These are phyloP conservation scores for Lojkania enalia DNA, from an alignment of 2,329 filamentous ascomycete species.

Conservation along the genomic window DNA sequence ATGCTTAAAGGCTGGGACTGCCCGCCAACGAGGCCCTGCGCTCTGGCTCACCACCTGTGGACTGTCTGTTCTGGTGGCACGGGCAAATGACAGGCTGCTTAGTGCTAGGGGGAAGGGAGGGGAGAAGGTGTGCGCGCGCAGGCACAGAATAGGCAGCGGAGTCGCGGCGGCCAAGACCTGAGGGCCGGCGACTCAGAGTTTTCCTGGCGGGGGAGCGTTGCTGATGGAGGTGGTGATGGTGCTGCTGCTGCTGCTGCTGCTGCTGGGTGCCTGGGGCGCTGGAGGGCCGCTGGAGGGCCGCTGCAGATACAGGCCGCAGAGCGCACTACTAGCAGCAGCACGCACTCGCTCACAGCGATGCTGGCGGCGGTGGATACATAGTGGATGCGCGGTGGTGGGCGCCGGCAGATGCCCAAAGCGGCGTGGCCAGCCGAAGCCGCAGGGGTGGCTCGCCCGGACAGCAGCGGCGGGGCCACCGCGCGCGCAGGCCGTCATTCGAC, in stretches of 20 bases:
- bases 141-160: background rate
- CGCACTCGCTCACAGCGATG: background rate
- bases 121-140: background rate
- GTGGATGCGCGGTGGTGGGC: background rate
- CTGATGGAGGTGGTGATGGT: background rate
- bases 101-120: background rate
- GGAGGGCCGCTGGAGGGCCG: too few relatives aligned
- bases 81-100: constrained; percentile 20
- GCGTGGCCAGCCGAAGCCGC: background rate
- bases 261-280: background rate
- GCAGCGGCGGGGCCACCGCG: background rate
- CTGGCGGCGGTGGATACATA: constrained; percentile 1
- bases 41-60: too few relatives aligned
- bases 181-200: constrained; percentile 28
- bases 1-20: constrained; percentile 24
- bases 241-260: background rate
- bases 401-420: background rate
- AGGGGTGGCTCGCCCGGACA: too few relatives aligned
- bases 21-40: constrained; percentile 8
- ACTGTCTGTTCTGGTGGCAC: constrained; percentile 14
- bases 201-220: constrained; percentile 11
- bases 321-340: too few relatives aligned
- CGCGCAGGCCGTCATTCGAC: background rate
- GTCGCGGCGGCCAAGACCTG: constrained; percentile 24
- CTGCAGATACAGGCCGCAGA: too few relatives aligned